phyloP scores from a whole-genome alignment of 2,329 filamentous ascomycete species.

The Pseudonectria buxi region DNA sequence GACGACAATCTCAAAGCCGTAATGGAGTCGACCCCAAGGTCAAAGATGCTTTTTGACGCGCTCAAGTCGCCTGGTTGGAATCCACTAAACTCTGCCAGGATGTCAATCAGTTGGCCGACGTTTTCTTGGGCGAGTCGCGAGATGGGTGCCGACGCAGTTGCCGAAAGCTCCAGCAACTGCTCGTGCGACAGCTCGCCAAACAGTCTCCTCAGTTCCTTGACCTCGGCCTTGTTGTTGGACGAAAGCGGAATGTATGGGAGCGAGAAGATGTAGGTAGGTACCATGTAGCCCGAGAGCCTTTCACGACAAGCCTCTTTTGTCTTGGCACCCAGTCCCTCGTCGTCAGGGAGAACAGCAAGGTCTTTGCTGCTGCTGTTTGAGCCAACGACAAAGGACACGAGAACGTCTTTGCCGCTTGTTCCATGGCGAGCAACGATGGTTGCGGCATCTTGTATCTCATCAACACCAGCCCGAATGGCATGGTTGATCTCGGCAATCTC shows the following conservation, averaged over 20 bases:
- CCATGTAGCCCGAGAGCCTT: slow-evolving; percentile 77
- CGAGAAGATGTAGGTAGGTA: slow-evolving; percentile 75
- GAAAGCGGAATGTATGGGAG: slow-evolving; percentile 71
- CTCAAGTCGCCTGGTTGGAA: slow-evolving; percentile 38
- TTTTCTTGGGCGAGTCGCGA: slow-evolving; percentile 27
- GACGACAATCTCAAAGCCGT: slow-evolving; percentile 66
- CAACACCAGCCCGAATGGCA: slow-evolving; percentile 58
- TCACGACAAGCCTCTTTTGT: slow-evolving; percentile 59
- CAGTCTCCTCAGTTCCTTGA: slow-evolving; percentile 58
- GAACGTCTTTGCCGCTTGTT: slow-evolving; percentile 69
- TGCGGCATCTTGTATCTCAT: slow-evolving; percentile 58
- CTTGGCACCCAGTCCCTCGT: slow-evolving; percentile 33
- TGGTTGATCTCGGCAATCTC: slow-evolving; percentile 91
- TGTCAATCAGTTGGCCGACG: slow-evolving; percentile 42
- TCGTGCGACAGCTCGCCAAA: slow-evolving; percentile 57
- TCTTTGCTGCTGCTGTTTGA: slow-evolving; percentile 1
- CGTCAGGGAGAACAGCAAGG: slow-evolving; percentile 22
- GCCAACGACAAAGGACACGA: slow-evolving; percentile 65
- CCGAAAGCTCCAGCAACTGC: slow-evolving; percentile 52
- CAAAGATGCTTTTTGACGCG: slow-evolving; percentile 65
- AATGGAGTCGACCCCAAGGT: slow-evolving; percentile 83
- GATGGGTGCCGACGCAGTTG: slow-evolving; percentile 18
- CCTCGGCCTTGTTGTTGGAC: slow-evolving; percentile 83
- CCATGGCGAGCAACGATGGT: slow-evolving; percentile 68
- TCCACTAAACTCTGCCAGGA: slow-evolving; percentile 48